These are phyloP conservation scores for Populus pruinosa DNA, from an alignment of 345 rosid genomes.

Conservation along the genomic window DNA sequence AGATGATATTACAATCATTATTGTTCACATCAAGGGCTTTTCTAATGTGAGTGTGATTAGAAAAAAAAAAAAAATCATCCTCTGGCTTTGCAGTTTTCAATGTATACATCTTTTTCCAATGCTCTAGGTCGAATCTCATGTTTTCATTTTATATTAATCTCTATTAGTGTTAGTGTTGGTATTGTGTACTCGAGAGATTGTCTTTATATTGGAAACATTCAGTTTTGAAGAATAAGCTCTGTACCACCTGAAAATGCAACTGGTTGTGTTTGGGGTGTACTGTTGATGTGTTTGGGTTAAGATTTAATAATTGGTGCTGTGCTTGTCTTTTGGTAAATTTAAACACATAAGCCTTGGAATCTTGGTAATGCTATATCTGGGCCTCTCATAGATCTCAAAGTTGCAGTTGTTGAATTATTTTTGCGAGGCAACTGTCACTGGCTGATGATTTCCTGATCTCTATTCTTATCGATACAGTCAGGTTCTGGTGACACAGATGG, in stretches of 20 bases:
- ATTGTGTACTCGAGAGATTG: neutral
- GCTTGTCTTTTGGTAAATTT: neutral
- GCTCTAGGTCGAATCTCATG: neutral
- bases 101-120: neutral
- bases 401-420: neutral
- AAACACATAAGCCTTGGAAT: neutral
- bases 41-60: slow-evolving; percentile 42
- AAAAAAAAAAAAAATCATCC: neutral
- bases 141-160: neutral
- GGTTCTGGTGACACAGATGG: slow-evolving; percentile 27
- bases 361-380: neutral
- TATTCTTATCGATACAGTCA: slow-evolving; percentile 29
- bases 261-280: neutral
- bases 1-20: slow-evolving; percentile 92
- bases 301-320: neutral
- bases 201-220: neutral
- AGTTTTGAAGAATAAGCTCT: neutral
- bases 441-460: slow-evolving; percentile 4
- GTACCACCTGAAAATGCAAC: neutral
- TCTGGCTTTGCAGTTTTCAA: slow-evolving; percentile 5
- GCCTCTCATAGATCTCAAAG: neutral
- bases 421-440: neutral
- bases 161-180: neutral
- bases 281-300: neutral
- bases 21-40: slow-evolving; percentile 74